These are phyloP conservation scores for Neofusicoccum parvum DNA, from an alignment of 2,329 filamentous ascomycete genomes.

Conservation along the genomic window DNA sequence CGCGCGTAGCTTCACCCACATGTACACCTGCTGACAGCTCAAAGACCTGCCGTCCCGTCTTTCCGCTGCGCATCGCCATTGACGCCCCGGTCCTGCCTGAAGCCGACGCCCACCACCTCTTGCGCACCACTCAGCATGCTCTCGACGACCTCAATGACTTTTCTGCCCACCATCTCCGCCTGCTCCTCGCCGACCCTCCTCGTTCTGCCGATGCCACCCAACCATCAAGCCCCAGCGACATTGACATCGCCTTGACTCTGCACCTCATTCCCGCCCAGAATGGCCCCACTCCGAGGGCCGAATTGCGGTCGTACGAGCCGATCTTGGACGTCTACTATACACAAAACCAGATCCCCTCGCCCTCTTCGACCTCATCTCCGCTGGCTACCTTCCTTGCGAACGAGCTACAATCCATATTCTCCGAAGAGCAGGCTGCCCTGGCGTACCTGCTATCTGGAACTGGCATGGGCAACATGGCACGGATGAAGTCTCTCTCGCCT, in stretches of 20 bases:
- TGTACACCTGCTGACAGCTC: slow-evolving; percentile 21
- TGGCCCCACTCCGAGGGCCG: slow-evolving; percentile 55
- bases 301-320: slow-evolving; percentile 69
- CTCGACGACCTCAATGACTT: slow-evolving; percentile 88
- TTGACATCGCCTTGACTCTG: slow-evolving; percentile 67
- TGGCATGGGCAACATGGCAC: slow-evolving; percentile 44
- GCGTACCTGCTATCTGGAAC: slow-evolving; percentile 46
- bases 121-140: slow-evolving; percentile 80
- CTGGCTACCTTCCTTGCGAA: slow-evolving; percentile 77
- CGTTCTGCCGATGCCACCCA: slow-evolving; percentile 20
- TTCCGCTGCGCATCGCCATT: slow-evolving; percentile 81
- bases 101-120: slow-evolving; percentile 70
- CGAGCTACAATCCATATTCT: slow-evolving; percentile 76
- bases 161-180: slow-evolving; percentile 76
- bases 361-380: slow-evolving; percentile 69
- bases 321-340: slow-evolving; percentile 78
- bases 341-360: slow-evolving; percentile 66
- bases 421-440: slow-evolving; percentile 86
- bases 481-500: slow-evolving; percentile 55
- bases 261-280: slow-evolving; percentile 67
- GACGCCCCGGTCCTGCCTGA: slow-evolving; percentile 67
- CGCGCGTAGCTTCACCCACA: background rate
- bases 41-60: slow-evolving; percentile 83
- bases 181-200: slow-evolving; percentile 58
- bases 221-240: slow-evolving; percentile 34